Evolutionary conservation across 768 basidiomycete genomes (phyloP).

Genomic region (Boletus rubescentipes): DNA sequence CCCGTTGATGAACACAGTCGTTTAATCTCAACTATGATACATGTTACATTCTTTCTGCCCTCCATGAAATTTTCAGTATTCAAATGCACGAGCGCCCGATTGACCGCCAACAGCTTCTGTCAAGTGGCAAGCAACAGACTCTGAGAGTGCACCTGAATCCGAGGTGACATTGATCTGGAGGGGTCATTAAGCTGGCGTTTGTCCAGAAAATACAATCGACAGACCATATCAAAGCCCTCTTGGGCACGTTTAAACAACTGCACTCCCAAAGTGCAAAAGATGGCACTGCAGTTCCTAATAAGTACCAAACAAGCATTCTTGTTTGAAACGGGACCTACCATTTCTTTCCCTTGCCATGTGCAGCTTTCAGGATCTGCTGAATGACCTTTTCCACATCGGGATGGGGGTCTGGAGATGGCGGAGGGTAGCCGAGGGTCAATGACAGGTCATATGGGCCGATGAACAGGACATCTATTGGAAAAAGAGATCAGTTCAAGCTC

Average conservation of each 20-base stretch:
- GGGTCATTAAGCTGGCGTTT: background rate
- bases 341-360: conserved; percentile 61
- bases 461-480: conserved; percentile 47
- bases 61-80: conserved; percentile 3
- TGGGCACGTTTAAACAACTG: conserved; percentile 44
- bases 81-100: conserved; percentile 1
- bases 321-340: conserved; percentile 41
- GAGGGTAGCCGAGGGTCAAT: conserved; percentile 55
- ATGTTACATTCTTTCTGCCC: background rate
- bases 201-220: conserved; percentile 10
- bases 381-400: conserved; percentile 62
- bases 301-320: background rate
- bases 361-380: conserved; percentile 47
- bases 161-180: conserved; percentile 48
- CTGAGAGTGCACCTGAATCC: conserved; percentile 45
- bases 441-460: conserved; percentile 73
- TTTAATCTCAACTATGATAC: background rate
- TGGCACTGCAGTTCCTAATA: conserved; percentile 37
- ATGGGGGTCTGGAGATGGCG: conserved; percentile 64
- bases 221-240: conserved; percentile 54
- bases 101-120: conserved; percentile 20
- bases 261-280: conserved; percentile 46
- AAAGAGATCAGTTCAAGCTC: background rate
- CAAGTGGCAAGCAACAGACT: conserved; percentile 28
- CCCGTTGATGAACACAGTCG: background rate